Evolutionary conservation across 768 basidiomycete species (phyloP), one percentile per base, ranked within the genome.

Genomic region (Leccinum fibrillosum): DNA sequence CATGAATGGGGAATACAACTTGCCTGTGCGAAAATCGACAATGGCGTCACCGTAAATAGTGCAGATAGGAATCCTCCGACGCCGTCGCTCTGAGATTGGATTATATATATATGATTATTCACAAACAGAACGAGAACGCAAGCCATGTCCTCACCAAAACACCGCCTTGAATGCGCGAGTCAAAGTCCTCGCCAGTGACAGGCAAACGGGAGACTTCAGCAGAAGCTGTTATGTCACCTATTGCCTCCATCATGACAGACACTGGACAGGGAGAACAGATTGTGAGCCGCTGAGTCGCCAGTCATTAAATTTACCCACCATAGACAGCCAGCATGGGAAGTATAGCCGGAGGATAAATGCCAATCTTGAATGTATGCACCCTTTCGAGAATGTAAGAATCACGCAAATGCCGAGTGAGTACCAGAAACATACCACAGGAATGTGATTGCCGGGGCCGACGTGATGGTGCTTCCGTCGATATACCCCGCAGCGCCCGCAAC

Each of bases 191-290:
- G 0, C 91, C 92, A 23, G 83, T 80, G 26, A 94, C 89, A 9
- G 78, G 73, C n/a, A 89, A 77, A 10, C 84, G 82, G 2, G 90
- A 92, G 12, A 90, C 89, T 69, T 94, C 92, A 2, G 88, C 86
- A 13, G 87, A 88, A 0, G 91, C 90, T 1, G 90, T 89, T 63
- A 90, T 84, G 64, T 94, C 92, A 4, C 91, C 91, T 53, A 91
- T 92, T 6, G 89, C 86, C 72, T 93, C 92, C 86, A 93, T 89
- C 0, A 86, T 82, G 0, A 85, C 69, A 0, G 89, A 89, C 7
- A 91, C 84, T 88, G 53, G 11, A n/a, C 3, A 47, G 52, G 10
- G 6, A 21, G 25, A 39, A n/a, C 8, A 17, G 37, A 9, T 39
- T 13, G 8, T 39, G 37, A 39, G 17, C 34, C 34, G 5, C 12